A percentile compares a stretch with the other conserved stretches of the same genome.
Conservation (phyloP, 305 asterid species). For the Fraxinus paxiana region DNA sequence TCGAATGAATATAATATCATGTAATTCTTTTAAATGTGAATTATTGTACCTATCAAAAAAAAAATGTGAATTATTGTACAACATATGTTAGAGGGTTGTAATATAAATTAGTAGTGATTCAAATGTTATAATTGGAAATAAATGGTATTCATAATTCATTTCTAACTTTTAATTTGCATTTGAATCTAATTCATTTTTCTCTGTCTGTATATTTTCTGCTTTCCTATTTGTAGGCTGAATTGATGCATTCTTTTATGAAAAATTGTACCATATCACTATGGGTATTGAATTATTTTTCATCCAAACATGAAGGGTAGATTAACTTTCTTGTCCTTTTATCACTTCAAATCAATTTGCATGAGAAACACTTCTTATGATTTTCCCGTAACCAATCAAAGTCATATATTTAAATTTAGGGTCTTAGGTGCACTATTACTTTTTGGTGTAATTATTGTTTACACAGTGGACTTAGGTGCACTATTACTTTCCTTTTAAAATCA, state of each 20-base stretch:
- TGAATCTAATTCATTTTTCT: neutral
- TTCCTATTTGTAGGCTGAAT: neutral
- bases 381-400: neutral
- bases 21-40: neutral
- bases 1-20: neutral
- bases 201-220: neutral
- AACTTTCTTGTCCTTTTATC: neutral
- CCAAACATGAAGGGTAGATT: neutral
- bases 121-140: neutral
- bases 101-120: neutral
- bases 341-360: neutral
- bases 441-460: neutral
- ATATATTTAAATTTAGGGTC: neutral
- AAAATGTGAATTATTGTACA: neutral
- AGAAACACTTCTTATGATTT: neutral
- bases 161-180: neutral
- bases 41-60: neutral
- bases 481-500: neutral
- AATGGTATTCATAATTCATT: neutral
- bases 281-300: conserved; percentile 1
- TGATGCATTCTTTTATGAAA: neutral
- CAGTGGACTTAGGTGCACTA: neutral
- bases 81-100: neutral
- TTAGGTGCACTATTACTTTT: neutral
- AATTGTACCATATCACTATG: neutral